Evolutionary conservation across 192 early-diverging fungal genomes (phyloP).

Genomic region (Phlyctochytrium planicorne): DNA sequence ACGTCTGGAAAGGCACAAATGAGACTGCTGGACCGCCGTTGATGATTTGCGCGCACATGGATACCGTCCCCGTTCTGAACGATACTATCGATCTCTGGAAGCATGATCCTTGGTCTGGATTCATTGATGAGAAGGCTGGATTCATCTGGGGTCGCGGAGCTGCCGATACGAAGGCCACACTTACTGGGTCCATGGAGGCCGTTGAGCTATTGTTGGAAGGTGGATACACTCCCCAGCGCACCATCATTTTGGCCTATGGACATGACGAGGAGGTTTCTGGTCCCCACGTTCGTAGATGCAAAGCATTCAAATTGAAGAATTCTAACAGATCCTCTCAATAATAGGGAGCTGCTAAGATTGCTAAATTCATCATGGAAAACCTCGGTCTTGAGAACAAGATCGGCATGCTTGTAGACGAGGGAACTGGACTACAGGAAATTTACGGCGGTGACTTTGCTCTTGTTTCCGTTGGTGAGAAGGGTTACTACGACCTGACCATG

Average conservation of each 20-base stretch:
- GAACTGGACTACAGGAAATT: slow-evolving; percentile 10
- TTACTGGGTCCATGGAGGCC: slow-evolving; percentile 42
- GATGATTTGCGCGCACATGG: slow-evolving; percentile 42
- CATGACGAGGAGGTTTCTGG: slow-evolving; percentile 44
- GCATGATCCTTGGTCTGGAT: slow-evolving; percentile 40
- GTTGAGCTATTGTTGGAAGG: slow-evolving; percentile 39
- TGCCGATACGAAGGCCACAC: slow-evolving; percentile 41
- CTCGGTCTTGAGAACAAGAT: slow-evolving; percentile 39
- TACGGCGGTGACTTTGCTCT: slow-evolving; percentile 22
- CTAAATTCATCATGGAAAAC: slow-evolving; percentile 24
- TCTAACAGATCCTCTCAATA: neutral
- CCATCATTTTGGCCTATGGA: slow-evolving; percentile 42
- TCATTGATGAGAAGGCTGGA: slow-evolving; percentile 27
- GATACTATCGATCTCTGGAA: slow-evolving; percentile 35
- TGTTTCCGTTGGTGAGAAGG: slow-evolving; percentile 45
- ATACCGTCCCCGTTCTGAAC: slow-evolving; percentile 44
- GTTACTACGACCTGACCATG: slow-evolving; percentile 34
- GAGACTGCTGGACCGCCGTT: slow-evolving; percentile 19
- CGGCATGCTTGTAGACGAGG: slow-evolving; percentile 40
- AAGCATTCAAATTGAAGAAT: neutral
- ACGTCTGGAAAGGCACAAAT: slow-evolving; percentile 42
- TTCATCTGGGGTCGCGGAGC: slow-evolving; percentile 41
- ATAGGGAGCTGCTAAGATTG: slow-evolving; percentile 29
- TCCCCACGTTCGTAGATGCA: neutral
- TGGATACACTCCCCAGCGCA: slow-evolving; percentile 39